Base-by-base conservation (phyloP, 108 stramenopile species). In the Asterionellopsis glacialis region DNA sequence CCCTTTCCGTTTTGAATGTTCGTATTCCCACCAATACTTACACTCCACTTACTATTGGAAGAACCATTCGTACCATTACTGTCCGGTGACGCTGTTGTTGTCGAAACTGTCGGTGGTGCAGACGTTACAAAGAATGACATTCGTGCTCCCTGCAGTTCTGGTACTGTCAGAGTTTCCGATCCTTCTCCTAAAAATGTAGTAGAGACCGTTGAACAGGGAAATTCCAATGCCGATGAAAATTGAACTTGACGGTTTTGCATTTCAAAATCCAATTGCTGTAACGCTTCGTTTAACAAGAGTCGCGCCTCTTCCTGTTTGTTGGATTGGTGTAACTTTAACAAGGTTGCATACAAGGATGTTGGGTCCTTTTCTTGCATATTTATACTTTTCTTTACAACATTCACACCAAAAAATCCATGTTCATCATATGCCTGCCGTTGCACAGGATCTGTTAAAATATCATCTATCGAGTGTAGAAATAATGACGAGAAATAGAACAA, bases 361-460 rank as follows among this genome's bases (percentile, higher is more conserved):
- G 47, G 47, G 59, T 59, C 47, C 18, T 14, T 25, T 45, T 15
- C 33, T 33, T 33, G 33, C 33, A 33, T 33, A 9, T 56, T 40
- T 9, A 26, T 45, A 11, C 63, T 59, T 45, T 64, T 27, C 48
- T 56, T 57, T n/a, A 82, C 40, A 44, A 82, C 54, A 9, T 57
- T 45, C 1, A 79, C 78, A 10, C 73, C 77, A 22, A 66, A 50
- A 15, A 69, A 56, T 38, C 77, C 75, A 49, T 64, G 61, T 16
- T 69, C 18, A 56, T 83, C 82, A 61, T 83, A 83, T 1, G 69
- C 59, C 54, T 74, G 51, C 41, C 82, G 57, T 21, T 79, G 64
- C 7, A 83, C 75, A 13, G 82, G 78, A 65, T 83, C 82, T 7
- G 63, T 65, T 61, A 83, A 68, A 15, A 83, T 60, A 48, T 83